Percentiles rank a stretch among this genome's conserved stretches.
phyloP scores from a whole-genome alignment of 2,329 filamentous ascomycete genomes.

The Teratosphaeria destructans region DNA sequence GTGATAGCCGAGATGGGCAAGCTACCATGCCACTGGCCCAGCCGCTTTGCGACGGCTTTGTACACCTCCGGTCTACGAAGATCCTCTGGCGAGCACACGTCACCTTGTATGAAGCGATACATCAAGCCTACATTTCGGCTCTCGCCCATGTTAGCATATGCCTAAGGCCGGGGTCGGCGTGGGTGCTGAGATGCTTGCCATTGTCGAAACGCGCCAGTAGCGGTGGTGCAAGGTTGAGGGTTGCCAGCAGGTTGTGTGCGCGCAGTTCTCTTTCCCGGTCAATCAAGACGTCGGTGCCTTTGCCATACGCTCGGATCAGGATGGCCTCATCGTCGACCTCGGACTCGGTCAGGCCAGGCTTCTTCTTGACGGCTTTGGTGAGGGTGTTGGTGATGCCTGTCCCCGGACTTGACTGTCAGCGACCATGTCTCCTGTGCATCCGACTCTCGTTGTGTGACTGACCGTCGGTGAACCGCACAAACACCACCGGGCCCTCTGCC shows the following conservation, averaged over 20 bases:
- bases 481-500: slow-evolving; percentile 63
- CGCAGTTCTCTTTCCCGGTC: slow-evolving; percentile 64
- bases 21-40: slow-evolving; percentile 87
- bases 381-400: slow-evolving; percentile 83
- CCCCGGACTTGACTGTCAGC: not conserved
- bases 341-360: slow-evolving; percentile 59
- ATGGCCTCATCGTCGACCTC: slow-evolving; percentile 77
- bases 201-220: slow-evolving; percentile 90
- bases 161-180: not conserved
- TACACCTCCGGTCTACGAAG: slow-evolving; percentile 66
- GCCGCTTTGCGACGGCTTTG: slow-evolving; percentile 67
- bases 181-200: slow-evolving; percentile 37
- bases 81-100: slow-evolving; percentile 69
- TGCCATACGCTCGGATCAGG: slow-evolving; percentile 83
- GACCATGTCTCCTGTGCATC: not conserved
- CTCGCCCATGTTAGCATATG: not conserved
- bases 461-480: slow-evolving; percentile 83
- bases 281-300: slow-evolving; percentile 89
- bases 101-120: slow-evolving; percentile 80
- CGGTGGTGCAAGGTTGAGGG: slow-evolving; percentile 70
- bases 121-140: slow-evolving; percentile 46
- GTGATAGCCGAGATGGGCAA: slow-evolving; percentile 46
- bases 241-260: slow-evolving; percentile 77
- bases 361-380: slow-evolving; percentile 63
- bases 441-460: not conserved